Evolutionary conservation across 1,284 basidiomycete species (phyloP).

Genomic region (Melanopsichium pennsylvanicum): DNA sequence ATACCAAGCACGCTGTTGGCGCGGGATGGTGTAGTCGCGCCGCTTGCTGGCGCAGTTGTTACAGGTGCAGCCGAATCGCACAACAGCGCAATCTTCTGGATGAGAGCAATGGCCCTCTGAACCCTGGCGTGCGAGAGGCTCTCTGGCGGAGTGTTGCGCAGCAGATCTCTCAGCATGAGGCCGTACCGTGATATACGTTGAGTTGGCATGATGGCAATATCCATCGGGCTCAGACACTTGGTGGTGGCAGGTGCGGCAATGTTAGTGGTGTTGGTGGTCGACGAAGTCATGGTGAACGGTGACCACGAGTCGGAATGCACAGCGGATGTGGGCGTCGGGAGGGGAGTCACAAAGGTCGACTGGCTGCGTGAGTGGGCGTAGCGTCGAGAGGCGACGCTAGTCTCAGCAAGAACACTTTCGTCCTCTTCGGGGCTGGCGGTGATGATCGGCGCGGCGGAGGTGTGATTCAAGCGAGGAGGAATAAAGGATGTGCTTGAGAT

Average conservation of each 20-base stretch:
- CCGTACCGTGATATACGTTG: conserved; percentile 59
- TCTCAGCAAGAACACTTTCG: neutral
- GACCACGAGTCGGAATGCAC: conserved; percentile 6
- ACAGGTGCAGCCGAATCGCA: conserved; percentile 40
- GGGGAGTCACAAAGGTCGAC: conserved; percentile 21
- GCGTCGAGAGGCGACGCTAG: conserved; percentile 2
- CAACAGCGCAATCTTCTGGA: conserved; percentile 29
- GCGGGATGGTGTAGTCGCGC: conserved; percentile 11
- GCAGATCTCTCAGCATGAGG: conserved; percentile 55
- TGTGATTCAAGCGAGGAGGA: conserved; percentile 6
- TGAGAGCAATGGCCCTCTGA: conserved; percentile 35
- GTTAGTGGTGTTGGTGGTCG: neutral
- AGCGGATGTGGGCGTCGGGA: conserved; percentile 10
- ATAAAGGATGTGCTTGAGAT: conserved; percentile 31
- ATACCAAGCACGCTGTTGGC: conserved; percentile 20
- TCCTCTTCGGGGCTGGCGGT: conserved; percentile 17
- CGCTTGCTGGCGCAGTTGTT: neutral
- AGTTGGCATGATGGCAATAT: conserved; percentile 63
- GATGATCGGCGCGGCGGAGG: neutral
- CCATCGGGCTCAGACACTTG: conserved; percentile 56
- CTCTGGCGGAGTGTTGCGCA: conserved; percentile 53
- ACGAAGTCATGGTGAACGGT: conserved; percentile 1
- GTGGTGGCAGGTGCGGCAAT: neutral
- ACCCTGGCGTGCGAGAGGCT: conserved; percentile 48
- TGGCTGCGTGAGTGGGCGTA: conserved; percentile 29